Base-by-base conservation (phyloP, 768 basidiomycete species). In the Boletus huronensis region DNA sequence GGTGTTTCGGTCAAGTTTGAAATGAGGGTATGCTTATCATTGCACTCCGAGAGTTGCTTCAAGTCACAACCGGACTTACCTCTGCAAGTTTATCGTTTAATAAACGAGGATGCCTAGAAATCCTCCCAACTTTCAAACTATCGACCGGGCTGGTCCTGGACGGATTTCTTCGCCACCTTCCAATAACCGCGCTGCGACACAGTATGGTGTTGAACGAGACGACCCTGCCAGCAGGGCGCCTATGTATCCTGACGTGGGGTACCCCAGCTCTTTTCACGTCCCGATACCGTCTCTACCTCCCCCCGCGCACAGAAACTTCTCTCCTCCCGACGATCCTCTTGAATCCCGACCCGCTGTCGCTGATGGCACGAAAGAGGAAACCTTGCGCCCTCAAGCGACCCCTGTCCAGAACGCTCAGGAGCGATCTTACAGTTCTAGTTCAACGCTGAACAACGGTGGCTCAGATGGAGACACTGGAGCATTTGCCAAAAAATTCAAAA, bases 351-450 rank as follows among this genome's bases (percentile, higher is more conserved):
- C 43, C 14, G 10, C 19, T 13, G 26, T 58, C 52, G 17, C 57
- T 45, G 47, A 57, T 58, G 31, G 11, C 36, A 21, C 25, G 4
- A 28, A 21, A 19, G 53, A 43, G n/a, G 53, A 53, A 11, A 5
- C 21, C 25, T 23, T 25, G 32, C 65, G 64, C 16, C 64, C 62
- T 2, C 48, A 46, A 3, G 54, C 56, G 32, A 57, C 48, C 21
- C 62, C 65, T 23, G 26, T 65, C 36, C 54, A 61, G 38, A 55
- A 58, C 19, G 8, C 50, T 46, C 67, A 58, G 3, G 73, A 68
- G 48, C 68, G 64, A 8, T 78, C 75, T 48, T 66, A 54, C 23
- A 71, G 70, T 31, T 78, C 73, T 55, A 72, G 71, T 51, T 61
- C 60, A 8, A 82, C 80, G 2, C 62, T 80, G 38, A 65, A 66